Percentiles rank a stretch among this genome's conserved stretches.
phyloP scores from a whole-genome alignment of 495 filamentous ascomycete genomes.

The Daldinia concentrica region DNA sequence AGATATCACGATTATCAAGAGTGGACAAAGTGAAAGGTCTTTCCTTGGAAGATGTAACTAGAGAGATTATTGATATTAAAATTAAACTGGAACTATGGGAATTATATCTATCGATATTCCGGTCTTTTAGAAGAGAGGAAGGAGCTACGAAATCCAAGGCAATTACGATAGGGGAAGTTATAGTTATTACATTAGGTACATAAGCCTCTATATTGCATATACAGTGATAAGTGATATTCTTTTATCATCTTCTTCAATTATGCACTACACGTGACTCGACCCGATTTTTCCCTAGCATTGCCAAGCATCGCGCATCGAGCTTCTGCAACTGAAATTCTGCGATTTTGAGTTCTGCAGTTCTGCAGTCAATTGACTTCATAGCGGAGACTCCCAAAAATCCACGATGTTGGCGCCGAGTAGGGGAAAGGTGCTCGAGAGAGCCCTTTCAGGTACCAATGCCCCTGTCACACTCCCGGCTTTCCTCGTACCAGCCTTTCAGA shows the following conservation, averaged over 20 bases:
- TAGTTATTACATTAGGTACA: background rate
- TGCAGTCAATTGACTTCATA: slow-evolving; percentile 29
- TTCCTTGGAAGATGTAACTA: background rate
- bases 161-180: background rate
- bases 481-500: slow-evolving; percentile 77
- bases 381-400: slow-evolving; percentile 16
- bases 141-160: background rate
- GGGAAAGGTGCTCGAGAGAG: slow-evolving; percentile 54
- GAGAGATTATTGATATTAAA: background rate
- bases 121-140: background rate
- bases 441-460: slow-evolving; percentile 45
- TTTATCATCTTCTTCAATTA: background rate
- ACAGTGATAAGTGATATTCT: background rate
- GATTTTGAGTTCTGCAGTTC: slow-evolving; percentile 23
- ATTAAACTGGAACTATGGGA: background rate
- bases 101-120: background rate
- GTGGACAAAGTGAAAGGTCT: background rate
- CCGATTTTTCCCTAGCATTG: slow-evolving; percentile 29
- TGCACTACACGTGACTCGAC: slow-evolving; percentile 12
- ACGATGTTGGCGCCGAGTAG: slow-evolving; percentile 62
- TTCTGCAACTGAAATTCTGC: slow-evolving; percentile 17
- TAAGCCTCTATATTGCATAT: background rate
- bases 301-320: slow-evolving; percentile 37
- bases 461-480: slow-evolving; percentile 68
- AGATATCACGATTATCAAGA: background rate